phyloP scores from a whole-genome alignment of 2,329 filamentous ascomycete genomes.

The Xylariaceae sp. region DNA sequence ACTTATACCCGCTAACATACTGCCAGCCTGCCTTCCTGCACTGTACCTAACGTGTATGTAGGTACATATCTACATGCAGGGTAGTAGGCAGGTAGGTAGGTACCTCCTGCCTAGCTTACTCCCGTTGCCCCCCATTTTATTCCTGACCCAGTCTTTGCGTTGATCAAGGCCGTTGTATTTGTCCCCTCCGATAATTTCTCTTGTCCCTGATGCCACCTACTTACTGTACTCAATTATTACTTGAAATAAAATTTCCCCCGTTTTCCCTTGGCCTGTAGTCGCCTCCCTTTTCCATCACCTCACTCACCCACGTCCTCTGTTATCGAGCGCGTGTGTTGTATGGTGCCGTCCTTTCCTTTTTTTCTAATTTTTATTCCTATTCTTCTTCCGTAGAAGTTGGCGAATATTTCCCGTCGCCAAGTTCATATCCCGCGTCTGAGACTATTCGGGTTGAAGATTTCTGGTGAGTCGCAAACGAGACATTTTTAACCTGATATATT shows the following conservation, averaged over 20 bases:
- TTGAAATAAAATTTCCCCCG: constrained; percentile 32
- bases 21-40: no score
- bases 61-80: background rate
- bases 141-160: constrained; percentile 26
- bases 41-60: background rate
- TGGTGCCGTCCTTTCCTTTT: constrained; percentile 36
- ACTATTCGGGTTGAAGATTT: constrained; percentile 27
- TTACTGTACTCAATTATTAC: constrained; percentile 13
- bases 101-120: background rate
- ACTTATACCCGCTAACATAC: no score
- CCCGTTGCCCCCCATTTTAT: constrained; percentile 16
- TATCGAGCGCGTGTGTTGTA: constrained; percentile 31
- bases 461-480: constrained; percentile 23
- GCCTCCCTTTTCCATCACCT: constrained; percentile 32
- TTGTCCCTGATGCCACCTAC: constrained; percentile 33
- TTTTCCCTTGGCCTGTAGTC: constrained; percentile 31
- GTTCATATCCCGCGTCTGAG: constrained; percentile 21
- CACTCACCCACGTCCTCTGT: constrained; percentile 24
- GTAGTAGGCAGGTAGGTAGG: background rate
- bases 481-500: constrained; percentile 11
- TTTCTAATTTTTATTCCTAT: constrained; percentile 23
- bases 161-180: constrained; percentile 26
- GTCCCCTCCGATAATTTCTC: constrained; percentile 39
- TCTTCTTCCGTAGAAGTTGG: constrained; percentile 26
- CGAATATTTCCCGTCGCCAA: constrained; percentile 16